Evolutionary conservation across 352 stramenopile genomes (phyloP), one percentile per base, ranked within the genome.

Genomic region (Globisporangium abappressorium): DNA sequence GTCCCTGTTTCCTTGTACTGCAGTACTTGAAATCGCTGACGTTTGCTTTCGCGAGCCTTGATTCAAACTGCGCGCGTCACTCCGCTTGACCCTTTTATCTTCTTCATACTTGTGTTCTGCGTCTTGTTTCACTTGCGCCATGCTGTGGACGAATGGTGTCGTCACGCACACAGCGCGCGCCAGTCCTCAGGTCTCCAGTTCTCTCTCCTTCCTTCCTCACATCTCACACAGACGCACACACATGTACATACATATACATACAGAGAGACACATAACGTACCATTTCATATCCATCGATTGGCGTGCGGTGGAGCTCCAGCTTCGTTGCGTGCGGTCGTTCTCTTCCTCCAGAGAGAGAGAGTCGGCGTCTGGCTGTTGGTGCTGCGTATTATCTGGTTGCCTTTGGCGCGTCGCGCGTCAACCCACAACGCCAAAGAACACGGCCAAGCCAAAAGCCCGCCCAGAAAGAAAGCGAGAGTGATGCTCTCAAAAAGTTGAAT

Each of bases 211-310:
- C 55, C 11, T 33, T 33, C 24, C 51, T 22, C 47, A 12, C 22
- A 43, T 12, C 51, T 22, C 47, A 12, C 22, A 43, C 12, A 18
- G 8, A 43, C 15, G 15, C 6, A 33, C 24, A 53, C 64, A 66
- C 12, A 20, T 12, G 51, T 30, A 22, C 30, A 51, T 5, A 49
- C 33, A 53, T n/a, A 65, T 8, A 18, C 12, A 59, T 5, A 28
- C 15, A 53, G n/a, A 61, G 0, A 60, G 3, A 47, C 33, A 20
- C 15, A 49, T 18, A 9, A 76, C 77, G 66, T 61, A 82, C 78
- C 78, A 83, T 83, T 70, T 69, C 69, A 75, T 74, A 65, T 73
- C 71, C 78, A 85, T 85, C 76, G 76, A 71, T 66, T 58, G 73
- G 69, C 57, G 74, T 59, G 57, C 70, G 69, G 55, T 69, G 67